Evolutionary conservation across 2,329 filamentous ascomycete species (phyloP).

Genomic region (Neofusicoccum ribis): DNA sequence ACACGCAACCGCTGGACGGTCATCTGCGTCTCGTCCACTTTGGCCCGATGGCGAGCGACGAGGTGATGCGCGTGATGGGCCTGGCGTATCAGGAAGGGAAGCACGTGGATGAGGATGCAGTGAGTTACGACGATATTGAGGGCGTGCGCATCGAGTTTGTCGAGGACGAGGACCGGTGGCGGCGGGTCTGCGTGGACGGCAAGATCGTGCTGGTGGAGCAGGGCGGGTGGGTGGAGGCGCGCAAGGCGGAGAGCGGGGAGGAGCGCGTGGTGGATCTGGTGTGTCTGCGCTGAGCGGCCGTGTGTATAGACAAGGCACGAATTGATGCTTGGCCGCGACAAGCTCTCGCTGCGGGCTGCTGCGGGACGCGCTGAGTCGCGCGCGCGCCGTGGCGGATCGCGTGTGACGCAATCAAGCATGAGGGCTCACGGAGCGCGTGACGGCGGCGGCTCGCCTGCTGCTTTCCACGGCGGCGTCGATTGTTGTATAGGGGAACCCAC

Average conservation of each 20-base stretch:
- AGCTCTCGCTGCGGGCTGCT: background rate
- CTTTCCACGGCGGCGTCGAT: background rate
- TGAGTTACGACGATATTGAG: slow-evolving; percentile 72
- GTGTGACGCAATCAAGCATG: slow-evolving; percentile 17
- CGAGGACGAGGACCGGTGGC: slow-evolving; percentile 72
- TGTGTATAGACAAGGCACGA: background rate
- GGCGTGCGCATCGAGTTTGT: slow-evolving; percentile 64
- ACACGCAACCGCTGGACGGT: slow-evolving; percentile 68
- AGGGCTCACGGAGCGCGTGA: slow-evolving; percentile 16
- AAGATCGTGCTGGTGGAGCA: slow-evolving; percentile 74
- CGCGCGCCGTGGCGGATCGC: background rate
- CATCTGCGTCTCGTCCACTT: slow-evolving; percentile 74
- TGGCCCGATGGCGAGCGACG: slow-evolving; percentile 62
- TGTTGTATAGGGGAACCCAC: background rate
- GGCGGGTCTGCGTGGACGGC: slow-evolving; percentile 88
- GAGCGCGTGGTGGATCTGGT: slow-evolving; percentile 38
- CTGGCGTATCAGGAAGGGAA: slow-evolving; percentile 58
- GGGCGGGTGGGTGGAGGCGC: slow-evolving; percentile 70
- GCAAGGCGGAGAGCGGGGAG: slow-evolving; percentile 43
- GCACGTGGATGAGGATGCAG: slow-evolving; percentile 55
- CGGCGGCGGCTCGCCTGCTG: slow-evolving; percentile 1
- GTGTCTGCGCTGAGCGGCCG: background rate
- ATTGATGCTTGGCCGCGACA: slow-evolving; percentile 21
- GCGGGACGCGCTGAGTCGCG: slow-evolving; percentile 12
- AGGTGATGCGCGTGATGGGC: slow-evolving; percentile 76